phyloP scores from a whole-genome alignment of 331 rosid species.

The Rosa hybrid region DNA sequence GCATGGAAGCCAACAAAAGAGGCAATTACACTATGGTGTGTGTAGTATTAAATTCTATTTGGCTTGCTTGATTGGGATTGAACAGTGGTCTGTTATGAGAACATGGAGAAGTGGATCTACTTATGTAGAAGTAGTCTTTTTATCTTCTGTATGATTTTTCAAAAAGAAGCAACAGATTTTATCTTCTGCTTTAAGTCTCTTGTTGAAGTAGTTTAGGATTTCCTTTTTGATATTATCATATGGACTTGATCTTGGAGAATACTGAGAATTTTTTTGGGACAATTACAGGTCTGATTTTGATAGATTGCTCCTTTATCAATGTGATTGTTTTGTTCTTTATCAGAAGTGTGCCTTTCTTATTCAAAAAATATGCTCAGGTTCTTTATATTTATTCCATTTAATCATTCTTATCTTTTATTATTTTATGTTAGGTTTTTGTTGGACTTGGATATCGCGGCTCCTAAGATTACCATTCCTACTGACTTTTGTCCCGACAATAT shows the following conservation, averaged over 20 bases:
- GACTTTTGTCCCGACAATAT: slow-evolving; percentile 73
- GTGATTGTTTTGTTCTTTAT: background rate
- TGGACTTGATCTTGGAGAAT: background rate
- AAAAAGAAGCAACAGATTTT: background rate
- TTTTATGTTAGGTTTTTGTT: slow-evolving; percentile 71
- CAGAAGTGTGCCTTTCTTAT: background rate
- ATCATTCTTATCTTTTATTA: slow-evolving; percentile 11
- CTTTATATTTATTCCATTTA: slow-evolving; percentile 5
- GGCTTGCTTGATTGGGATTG: background rate
- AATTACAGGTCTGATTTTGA: background rate
- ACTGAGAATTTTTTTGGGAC: background rate
- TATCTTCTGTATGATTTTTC: background rate
- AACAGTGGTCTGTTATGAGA: background rate
- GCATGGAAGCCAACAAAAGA: background rate
- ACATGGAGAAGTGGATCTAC: too few relatives aligned
- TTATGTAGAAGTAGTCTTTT: background rate
- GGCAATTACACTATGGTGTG: background rate
- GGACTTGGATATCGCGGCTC: slow-evolving; percentile 98
- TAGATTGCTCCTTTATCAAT: background rate
- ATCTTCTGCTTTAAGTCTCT: background rate
- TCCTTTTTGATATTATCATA: background rate
- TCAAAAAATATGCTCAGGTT: background rate
- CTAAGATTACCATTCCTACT: slow-evolving; percentile 95
- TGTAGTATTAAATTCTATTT: background rate
- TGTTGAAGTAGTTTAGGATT: background rate